phyloP scores from a whole-genome alignment of 2,329 filamentous ascomycete species.

The Trichocomaceae sp. region DNA sequence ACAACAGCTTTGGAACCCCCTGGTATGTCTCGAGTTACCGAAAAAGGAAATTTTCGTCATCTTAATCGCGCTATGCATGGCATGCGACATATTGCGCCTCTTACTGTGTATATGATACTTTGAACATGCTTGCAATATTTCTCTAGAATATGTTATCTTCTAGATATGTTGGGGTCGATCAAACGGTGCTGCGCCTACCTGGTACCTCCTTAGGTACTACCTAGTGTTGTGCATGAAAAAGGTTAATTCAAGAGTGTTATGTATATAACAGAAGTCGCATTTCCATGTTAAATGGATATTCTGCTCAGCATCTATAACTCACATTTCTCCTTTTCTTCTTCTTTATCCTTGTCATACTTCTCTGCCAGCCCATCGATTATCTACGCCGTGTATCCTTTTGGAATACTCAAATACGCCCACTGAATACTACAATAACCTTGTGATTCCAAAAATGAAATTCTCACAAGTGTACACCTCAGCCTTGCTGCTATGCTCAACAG shows the following conservation, averaged over 20 bases:
- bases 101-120: too few relatives aligned
- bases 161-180: background rate
- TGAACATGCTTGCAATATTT: background rate
- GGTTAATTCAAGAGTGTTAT: too few relatives aligned
- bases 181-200: background rate
- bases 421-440: background rate
- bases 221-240: too few relatives aligned
- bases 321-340: background rate
- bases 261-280: too few relatives aligned
- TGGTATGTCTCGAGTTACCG: conserved; percentile 6
- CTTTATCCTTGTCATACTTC: background rate
- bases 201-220: too few relatives aligned
- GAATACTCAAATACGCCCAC: background rate
- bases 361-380: background rate
- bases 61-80: background rate
- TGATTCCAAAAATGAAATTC: background rate
- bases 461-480: background rate
- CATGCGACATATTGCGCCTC: background rate
- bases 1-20: background rate
- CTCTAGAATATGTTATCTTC: background rate
- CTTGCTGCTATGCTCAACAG: conserved; percentile 14
- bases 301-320: background rate
- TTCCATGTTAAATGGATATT: background rate
- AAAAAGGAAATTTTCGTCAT: background rate
- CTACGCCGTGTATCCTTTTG: background rate